Evolutionary conservation across 192 early-diverging fungal species (phyloP).

Genomic region (Paraglomus occultum): DNA sequence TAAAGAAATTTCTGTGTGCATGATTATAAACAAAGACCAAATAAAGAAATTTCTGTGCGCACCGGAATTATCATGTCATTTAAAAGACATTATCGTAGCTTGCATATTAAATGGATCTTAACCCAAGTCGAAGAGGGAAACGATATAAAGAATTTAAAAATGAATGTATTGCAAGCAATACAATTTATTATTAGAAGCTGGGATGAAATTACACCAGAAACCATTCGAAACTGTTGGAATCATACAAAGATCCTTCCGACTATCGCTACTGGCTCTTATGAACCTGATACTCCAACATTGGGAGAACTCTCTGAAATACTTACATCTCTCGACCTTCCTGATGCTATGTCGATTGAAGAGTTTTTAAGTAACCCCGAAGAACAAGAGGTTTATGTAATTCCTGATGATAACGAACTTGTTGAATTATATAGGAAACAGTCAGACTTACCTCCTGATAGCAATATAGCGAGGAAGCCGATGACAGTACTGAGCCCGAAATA

Average conservation of each 20-base stretch:
- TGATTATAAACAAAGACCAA: no score
- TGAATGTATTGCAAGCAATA: no score
- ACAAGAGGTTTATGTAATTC: conserved; percentile 12
- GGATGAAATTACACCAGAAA: conserved; percentile 6
- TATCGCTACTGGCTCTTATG: background rate
- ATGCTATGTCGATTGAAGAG: conserved; percentile 1
- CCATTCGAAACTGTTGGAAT: background rate
- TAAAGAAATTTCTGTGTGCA: no score
- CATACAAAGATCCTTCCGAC: conserved; percentile 4
- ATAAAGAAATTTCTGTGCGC: no score
- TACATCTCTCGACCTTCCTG: background rate
- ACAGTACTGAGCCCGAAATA: no score
- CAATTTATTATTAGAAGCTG: conserved; percentile 7
- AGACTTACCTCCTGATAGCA: no score
- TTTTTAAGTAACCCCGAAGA: conserved; percentile 17
- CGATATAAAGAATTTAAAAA: background rate
- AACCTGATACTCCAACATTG: background rate
- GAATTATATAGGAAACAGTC: no score
- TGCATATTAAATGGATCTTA: background rate
- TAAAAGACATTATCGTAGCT: no score
- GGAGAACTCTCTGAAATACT: background rate
- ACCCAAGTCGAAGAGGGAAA: background rate
- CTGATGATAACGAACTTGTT: conserved; percentile 24
- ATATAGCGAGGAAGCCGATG: no score
- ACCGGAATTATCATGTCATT: no score